Conservation (phyloP, 2,329 filamentous ascomycete genomes). For the Botryotinia globosa region DNA sequence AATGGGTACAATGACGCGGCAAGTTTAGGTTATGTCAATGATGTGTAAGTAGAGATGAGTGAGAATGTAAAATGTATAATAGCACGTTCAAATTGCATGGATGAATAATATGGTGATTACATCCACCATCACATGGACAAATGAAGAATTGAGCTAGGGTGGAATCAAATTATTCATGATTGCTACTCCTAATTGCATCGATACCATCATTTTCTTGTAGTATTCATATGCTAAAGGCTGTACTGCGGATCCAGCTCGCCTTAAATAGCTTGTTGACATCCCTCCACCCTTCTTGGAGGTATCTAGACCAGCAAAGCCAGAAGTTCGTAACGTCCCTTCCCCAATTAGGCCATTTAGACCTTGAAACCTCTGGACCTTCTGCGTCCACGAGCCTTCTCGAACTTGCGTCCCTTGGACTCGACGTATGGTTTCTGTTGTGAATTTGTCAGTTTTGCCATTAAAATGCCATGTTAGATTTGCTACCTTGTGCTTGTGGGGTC, state of each 20-base stretch:
- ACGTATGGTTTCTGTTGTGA: conserved; percentile 83
- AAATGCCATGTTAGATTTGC: conserved; percentile 39
- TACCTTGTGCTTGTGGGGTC: conserved; percentile 97
- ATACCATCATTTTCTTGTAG: conserved; percentile 19
- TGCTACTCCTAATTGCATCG: conserved; percentile 21
- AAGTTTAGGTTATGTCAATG: conserved; percentile 9
- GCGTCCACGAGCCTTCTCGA: conserved; percentile 98
- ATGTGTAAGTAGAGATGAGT: background rate
- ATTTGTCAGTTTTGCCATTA: conserved; percentile 38
- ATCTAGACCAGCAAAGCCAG: conserved; percentile 29
- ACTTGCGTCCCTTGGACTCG: conserved; percentile 99
- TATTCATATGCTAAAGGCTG: conserved; percentile 16
- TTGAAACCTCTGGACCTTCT: conserved; percentile 99
- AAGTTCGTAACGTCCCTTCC: conserved; percentile 27
- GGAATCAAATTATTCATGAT: conserved; percentile 10
- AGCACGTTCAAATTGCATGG: background rate
- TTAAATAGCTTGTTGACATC: conserved; percentile 15
- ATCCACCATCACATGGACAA: background rate
- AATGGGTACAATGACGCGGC: conserved; percentile 47
- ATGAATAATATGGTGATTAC: background rate
- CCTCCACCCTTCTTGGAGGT: conserved; percentile 22
- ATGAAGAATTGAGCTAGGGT: background rate
- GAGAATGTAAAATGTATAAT: background rate
- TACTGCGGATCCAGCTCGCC: conserved; percentile 13
- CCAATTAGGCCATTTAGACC: conserved; percentile 66